These are phyloP conservation scores for Mycena sanguinolenta DNA, from an alignment of 768 basidiomycete genomes.

Conservation along the genomic window DNA sequence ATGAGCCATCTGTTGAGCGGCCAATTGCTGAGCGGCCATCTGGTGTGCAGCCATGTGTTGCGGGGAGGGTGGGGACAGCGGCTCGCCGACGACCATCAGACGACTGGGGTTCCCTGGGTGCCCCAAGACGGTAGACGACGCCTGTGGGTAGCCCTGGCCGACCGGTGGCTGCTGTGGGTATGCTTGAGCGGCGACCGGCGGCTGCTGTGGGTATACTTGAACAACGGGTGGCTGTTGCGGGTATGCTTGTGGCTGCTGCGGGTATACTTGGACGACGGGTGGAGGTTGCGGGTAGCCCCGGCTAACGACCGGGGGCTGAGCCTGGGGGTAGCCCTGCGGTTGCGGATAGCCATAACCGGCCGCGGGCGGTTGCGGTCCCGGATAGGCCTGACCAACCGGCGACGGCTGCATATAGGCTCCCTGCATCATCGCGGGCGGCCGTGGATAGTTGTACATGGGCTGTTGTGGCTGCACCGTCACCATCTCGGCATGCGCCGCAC, in stretches of 20 bases:
- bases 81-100: not conserved
- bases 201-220: not conserved
- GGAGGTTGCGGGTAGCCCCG: no score
- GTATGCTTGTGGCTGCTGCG: not conserved
- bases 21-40: not conserved
- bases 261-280: not conserved
- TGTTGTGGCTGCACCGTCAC: conserved; percentile 11
- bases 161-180: not conserved
- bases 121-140: not conserved
- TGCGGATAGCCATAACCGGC: no score
- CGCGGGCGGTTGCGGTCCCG: no score
- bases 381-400: no score
- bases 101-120: not conserved
- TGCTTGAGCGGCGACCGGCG: not conserved
- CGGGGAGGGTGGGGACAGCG: not conserved
- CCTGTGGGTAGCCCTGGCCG: no score
- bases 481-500: conserved; percentile 17
- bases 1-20: no score
- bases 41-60: not conserved
- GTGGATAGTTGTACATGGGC: conserved; percentile 2
- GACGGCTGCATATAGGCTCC: no score
- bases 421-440: not conserved
- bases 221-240: not conserved
- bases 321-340: no score
- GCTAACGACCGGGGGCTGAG: no score